phyloP scores from a whole-genome alignment of 495 filamentous ascomycete genomes.

The Xylaria telfairii region DNA sequence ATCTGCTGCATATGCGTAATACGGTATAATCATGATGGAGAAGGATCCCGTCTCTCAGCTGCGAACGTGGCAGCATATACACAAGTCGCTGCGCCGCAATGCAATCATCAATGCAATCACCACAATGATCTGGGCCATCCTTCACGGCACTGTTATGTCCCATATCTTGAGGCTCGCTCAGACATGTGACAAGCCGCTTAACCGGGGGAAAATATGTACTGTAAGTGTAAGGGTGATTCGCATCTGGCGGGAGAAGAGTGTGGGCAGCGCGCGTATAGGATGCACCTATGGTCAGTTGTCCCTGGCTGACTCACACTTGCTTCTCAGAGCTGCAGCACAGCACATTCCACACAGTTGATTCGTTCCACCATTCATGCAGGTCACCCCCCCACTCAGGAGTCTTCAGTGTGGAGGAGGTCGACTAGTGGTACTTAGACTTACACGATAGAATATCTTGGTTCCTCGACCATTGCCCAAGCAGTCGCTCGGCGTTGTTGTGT shows the following conservation, averaged over 20 bases:
- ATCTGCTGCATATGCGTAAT: not conserved
- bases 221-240: not conserved
- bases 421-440: not conserved
- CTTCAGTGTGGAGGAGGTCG: not conserved
- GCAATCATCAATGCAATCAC: not conserved
- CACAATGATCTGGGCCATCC: not conserved
- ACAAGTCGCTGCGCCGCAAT: not conserved
- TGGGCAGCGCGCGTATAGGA: not conserved
- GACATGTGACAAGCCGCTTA: constrained; percentile 6
- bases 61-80: not conserved
- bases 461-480: constrained; percentile 1
- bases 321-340: constrained; percentile 22
- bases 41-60: no score
- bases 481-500: no score
- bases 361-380: constrained; percentile 14
- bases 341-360: constrained; percentile 1
- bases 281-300: constrained; percentile 17
- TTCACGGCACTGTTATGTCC: not conserved
- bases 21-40: not conserved
- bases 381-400: not conserved
- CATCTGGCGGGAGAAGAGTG: not conserved
- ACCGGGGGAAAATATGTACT: constrained; percentile 1
- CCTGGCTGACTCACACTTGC: constrained; percentile 24
- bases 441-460: not conserved
- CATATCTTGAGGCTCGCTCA: not conserved